Evolutionary conservation across 768 basidiomycete genomes (phyloP), one percentile per base, ranked within the genome.

Genomic region (Lactarius tabidus): DNA sequence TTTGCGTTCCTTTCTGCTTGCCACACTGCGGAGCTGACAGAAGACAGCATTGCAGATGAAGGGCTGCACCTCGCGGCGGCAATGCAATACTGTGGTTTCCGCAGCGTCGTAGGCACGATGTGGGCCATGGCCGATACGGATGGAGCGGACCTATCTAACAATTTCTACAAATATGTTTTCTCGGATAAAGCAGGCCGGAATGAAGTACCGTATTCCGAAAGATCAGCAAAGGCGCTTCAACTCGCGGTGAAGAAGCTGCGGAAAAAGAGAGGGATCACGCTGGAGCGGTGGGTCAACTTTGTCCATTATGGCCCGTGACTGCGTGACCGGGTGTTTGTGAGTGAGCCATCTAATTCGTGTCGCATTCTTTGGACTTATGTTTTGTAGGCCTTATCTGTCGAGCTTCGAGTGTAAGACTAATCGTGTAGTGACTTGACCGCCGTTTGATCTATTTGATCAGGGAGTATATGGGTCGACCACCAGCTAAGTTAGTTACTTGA

Each of bases 101-200:
- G n/a, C 62, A 54, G 67, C 20, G 57, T 65, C 18, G 64, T 66
- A 2, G 60, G 51, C 14, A 66, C 60, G 14, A 48, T 63, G 31
- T 66, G 68, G 68, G 33, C 28, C 1, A 65, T 64, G 59, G 45
- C 18, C 0, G 55, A 69, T 26, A n/a, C 6, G 2, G 68, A 68
- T 23, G 51, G 57, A 9, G 53, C 28, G 18, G 35, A 36, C 9
- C 15, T 69, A 31, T 53, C 43, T 31, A 18, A 55, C 12, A 5
- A 31, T 7, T 38, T 67, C 7, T 51, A 48, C 36, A 33, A n/a
- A 35, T 55, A 45, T 1, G 14, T 39, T 9, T 15, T 48, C 26
- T 54, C 41, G n/a, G 23, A 20, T 2, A 39, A 9, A 8, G 41
- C 15, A 17, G 28, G 23, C n/a, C n/a, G n/a, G 7, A 2, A 18